Conservation (phyloP, 371 early-diverging fungal species). For the Rhizopus stolonifer region DNA sequence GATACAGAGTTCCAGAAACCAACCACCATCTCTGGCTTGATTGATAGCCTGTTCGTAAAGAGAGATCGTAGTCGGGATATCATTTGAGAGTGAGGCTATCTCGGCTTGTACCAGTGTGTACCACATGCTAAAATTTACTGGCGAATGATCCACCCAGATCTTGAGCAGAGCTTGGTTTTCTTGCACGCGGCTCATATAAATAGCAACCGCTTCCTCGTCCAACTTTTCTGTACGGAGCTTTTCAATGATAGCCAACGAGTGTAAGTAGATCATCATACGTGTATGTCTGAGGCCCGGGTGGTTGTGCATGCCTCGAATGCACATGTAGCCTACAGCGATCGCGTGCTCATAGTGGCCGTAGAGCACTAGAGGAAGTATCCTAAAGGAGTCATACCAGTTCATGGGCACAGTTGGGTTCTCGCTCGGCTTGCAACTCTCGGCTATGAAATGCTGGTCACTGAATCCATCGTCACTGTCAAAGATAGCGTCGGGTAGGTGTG, state of each 20-base stretch:
- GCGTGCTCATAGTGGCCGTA: conserved; percentile 46
- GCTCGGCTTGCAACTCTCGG: conserved; percentile 38
- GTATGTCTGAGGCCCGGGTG: conserved; percentile 47
- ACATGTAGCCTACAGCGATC: conserved; percentile 31
- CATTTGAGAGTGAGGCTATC: conserved; percentile 15
- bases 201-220: conserved; percentile 11
- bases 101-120: conserved; percentile 44
- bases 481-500: conserved; percentile 18
- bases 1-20: conserved; percentile 34
- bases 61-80: conserved; percentile 17
- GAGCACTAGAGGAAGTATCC: conserved; percentile 38
- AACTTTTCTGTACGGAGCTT: conserved; percentile 24
- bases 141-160: conserved; percentile 31
- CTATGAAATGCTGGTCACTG: conserved; percentile 38
- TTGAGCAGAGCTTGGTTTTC: conserved; percentile 28
- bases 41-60: conserved; percentile 45
- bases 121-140: conserved; percentile 33
- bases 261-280: conserved; percentile 27
- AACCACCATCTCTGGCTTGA: conserved; percentile 30
- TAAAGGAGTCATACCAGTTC: conserved; percentile 43
- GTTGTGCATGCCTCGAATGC: conserved; percentile 22
- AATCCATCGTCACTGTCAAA: conserved; percentile 50
- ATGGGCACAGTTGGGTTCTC: conserved; percentile 29
- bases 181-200: conserved; percentile 19
- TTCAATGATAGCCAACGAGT: conserved; percentile 37